These are phyloP conservation scores for Pyrrhoderma noxium DNA, from an alignment of 1,284 basidiomycete genomes.

Conservation along the genomic window DNA sequence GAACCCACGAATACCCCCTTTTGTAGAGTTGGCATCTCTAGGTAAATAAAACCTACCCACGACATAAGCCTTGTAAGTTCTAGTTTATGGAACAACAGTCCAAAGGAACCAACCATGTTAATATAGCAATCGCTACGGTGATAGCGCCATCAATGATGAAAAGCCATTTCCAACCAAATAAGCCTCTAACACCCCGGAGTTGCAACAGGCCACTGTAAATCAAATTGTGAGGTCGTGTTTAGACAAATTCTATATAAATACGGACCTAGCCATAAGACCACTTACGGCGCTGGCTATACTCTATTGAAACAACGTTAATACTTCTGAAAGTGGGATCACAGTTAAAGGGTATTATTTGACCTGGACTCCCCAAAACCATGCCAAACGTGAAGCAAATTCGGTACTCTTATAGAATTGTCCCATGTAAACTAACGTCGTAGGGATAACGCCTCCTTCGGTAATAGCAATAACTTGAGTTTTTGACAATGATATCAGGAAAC, in stretches of 20 bases:
- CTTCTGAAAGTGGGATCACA: background rate
- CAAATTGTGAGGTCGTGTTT: background rate
- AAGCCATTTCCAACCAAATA: conserved; percentile 37
- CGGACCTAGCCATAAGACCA: conserved; percentile 29
- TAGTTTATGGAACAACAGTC: background rate
- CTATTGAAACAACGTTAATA: conserved; percentile 5
- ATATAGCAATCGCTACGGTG: conserved; percentile 27
- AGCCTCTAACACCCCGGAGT: conserved; percentile 27
- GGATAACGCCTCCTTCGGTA: conserved; percentile 34
- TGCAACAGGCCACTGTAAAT: conserved; percentile 28
- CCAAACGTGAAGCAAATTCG: conserved; percentile 32
- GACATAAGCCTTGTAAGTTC: too few relatives aligned
- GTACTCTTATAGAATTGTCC: conserved; percentile 33
- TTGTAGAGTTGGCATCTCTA: conserved; percentile 24
- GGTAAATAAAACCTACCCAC: conserved; percentile 33
- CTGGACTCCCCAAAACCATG: conserved; percentile 33
- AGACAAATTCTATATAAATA: background rate
- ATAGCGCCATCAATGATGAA: conserved; percentile 34
- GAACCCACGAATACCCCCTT: conserved; percentile 27
- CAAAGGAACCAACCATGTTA: conserved; percentile 26
- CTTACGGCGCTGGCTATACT: conserved; percentile 32
- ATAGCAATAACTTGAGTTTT: conserved; percentile 29
- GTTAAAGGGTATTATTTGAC: conserved; percentile 6
- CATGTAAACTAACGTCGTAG: conserved; percentile 33
- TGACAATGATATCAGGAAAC: too few relatives aligned